Conservation (phyloP, 768 basidiomycete genomes). For the Austroboletus festivus region DNA sequence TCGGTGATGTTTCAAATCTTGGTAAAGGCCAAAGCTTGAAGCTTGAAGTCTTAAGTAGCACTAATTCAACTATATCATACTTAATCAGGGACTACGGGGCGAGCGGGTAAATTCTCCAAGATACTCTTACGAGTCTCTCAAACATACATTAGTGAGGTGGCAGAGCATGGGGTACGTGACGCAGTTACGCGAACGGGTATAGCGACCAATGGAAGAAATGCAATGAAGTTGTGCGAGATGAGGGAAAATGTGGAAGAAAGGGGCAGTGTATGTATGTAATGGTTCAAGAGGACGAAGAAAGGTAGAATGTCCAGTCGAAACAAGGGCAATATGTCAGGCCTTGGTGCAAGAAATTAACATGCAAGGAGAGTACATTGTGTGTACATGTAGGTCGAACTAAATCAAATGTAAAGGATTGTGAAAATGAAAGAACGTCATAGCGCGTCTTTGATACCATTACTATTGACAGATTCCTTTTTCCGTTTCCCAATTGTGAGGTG, state of each 20-base stretch:
- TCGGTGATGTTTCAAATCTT: no score
- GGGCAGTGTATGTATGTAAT: no score
- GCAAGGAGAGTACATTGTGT: conserved; percentile 14
- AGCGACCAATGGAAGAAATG: conserved; percentile 18
- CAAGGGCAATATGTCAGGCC: conserved; percentile 4
- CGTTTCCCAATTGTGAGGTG: conserved; percentile 38
- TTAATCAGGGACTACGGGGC: no score
- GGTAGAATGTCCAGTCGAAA: conserved; percentile 10
- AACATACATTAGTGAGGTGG: conserved; percentile 32
- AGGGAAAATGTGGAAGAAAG: conserved; percentile 14
- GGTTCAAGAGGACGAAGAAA: conserved; percentile 8
- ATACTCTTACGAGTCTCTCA: conserved; percentile 10
- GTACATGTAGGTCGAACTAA: conserved; percentile 23
- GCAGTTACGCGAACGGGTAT: conserved; percentile 33
- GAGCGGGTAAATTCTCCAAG: conserved; percentile 11
- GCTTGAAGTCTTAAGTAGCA: no score
- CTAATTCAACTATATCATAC: no score
- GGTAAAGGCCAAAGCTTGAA: no score
- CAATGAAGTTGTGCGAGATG: conserved; percentile 11
- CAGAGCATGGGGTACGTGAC: conserved; percentile 28
- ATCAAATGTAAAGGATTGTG: conserved; percentile 14
- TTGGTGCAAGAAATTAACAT: conserved; percentile 16
- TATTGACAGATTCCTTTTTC: conserved; percentile 52
- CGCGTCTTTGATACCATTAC: conserved; percentile 44
- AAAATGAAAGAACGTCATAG: conserved; percentile 20